phyloP scores from a whole-genome alignment of 73 alveolate species.

The Paramecium sonneborni region DNA sequence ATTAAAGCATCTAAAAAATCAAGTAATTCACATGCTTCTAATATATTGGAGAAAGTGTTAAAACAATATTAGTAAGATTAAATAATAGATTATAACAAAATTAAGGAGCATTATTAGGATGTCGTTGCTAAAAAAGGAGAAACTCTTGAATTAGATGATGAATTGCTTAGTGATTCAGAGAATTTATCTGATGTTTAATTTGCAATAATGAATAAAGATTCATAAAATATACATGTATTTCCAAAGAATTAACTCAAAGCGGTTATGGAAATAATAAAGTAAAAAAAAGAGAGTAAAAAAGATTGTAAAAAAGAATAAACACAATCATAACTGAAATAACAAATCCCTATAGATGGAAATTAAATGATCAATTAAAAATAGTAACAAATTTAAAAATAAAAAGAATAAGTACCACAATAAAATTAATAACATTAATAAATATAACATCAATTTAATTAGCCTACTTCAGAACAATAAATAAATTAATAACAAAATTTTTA shows the following conservation, averaged over 20 bases:
- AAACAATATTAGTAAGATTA: neutral
- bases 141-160: conserved; percentile 16
- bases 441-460: neutral
- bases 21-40: neutral
- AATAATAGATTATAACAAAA: neutral
- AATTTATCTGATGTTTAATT: neutral
- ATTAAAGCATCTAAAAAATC: neutral
- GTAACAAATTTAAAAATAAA: neutral
- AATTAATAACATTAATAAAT: neutral
- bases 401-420: neutral
- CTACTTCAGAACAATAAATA: neutral
- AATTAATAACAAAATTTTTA: neutral
- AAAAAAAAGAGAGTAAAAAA: neutral
- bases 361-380: neutral
- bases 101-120: neutral
- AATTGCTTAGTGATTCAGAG: neutral
- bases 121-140: neutral
- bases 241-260: conserved; percentile 20
- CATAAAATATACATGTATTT: conserved; percentile 30
- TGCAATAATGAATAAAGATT: conserved; percentile 13
- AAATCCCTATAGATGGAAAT: neutral
- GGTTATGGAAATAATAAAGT: neutral
- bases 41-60: neutral
- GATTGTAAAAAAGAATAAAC: neutral
- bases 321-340: neutral